Base-by-base conservation (phyloP, 1,284 basidiomycete genomes). In the Neolentinus lepideus region DNA sequence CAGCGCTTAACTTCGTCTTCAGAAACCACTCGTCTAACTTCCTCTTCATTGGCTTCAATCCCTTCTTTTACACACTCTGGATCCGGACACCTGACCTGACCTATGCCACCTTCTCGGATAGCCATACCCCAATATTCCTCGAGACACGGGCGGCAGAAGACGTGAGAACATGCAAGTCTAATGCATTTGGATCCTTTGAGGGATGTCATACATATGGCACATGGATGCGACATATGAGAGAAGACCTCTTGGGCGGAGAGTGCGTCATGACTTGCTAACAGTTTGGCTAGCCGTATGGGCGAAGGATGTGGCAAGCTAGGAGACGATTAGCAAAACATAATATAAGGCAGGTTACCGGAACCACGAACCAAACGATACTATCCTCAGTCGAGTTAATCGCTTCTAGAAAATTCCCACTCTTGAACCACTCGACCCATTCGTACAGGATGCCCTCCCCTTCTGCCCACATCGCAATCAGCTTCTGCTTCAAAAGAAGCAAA, bases 131-230 rank as follows among this genome's bases (percentile, higher is more conserved):
- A 92, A 65, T 85, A 91, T 60, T 87, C 83, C 54, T 75, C 73
- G 36, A 92, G 67, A 65, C 90, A 92, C 9, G 75, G 65, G 24
- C 80, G 77, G 66, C 90, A 92, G 66, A 90, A 91, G 16, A 89
- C 77, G 66, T 92, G 89, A 1, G 67, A 66, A 64, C 90, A 92
- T 2, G 73, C 65, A 24, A 92, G 73, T 56, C 79, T 73, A 11
- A 90, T 63, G 64, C 90, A 91, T 58, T 79, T 77, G 0, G 78
- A 72, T 46, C 90, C 90, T 64, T 88, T 90, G 58, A 80, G 71
- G 2, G 80, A 76, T 21, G 77, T 75, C n/a, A 92, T 69, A 65
- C 90, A 92, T 36, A 92, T 79, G 27, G 81, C 74, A 64, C 90
- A 92, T 48, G 72, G 67, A 66, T 86, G 85, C 0, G 85, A 81